Evolutionary conservation across 305 asterid genomes (phyloP), one percentile per base, ranked within the genome.

Genomic region (Solanum hybrid): DNA sequence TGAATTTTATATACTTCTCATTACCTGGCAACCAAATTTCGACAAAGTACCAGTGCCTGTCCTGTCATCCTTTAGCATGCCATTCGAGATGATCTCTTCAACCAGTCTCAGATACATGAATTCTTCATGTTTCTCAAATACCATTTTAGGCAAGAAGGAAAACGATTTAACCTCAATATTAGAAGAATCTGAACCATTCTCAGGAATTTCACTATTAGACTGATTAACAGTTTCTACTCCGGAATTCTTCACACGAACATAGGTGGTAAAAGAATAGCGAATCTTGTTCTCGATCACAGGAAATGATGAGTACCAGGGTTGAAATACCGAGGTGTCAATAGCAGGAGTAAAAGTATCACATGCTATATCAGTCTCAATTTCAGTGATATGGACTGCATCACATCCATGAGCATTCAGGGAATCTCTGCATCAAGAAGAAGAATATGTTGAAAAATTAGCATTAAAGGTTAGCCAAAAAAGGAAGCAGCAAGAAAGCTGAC

Each of bases 1-100:
- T 39, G 87, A 39, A 38, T 26, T 32, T 41, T 26, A 34, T 14
- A 22, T 68, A 79, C 24, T 38, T 86, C 17, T 27, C 61, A 82
- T 70, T 93, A 97, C 99, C 99, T 97, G 99, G 92, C 98, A 95
- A 76, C 99, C 99, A 94, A 97, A 97, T 92, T 95, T 94, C 13
- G 99, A 97, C 89, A 95, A 92, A 79, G 99, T 96, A 90, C 99
- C 99, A 77, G 98, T 96, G 90, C 99, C 98, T 7, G 95, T 93
- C 91, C 94, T 89, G 91, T 93, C 95, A 73, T 90, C 95, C 90
- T 91, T 93, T 37, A 85, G 81, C 7, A 76, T 89, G 90, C 95
- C 95, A 89, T 90, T 89, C 27, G 77, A 90, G 85, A 93, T 91
- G 70, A 93, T 89, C 82, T 93, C 95, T 90, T 92, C 94, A 79